Evolutionary conservation across 2,329 filamentous ascomycete species (phyloP).

Genomic region (Colletotrichum sansevieriae): DNA sequence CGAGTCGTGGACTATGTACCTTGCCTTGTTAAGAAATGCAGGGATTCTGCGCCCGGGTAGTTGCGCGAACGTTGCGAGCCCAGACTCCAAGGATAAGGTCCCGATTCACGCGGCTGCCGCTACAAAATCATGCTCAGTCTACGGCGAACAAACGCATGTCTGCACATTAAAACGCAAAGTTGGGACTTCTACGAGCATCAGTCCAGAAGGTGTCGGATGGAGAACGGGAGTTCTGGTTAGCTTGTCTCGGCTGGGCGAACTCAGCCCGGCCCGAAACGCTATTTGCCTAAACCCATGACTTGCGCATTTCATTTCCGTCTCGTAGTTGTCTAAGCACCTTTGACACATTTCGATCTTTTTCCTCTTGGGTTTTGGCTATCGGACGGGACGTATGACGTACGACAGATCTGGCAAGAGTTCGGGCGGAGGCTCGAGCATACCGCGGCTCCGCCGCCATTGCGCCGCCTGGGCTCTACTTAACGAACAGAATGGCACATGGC

Average conservation of each 20-base stretch:
- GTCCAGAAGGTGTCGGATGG: conserved; percentile 21
- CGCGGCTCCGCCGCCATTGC: neutral
- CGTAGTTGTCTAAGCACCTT: neutral
- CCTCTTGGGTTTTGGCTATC: neutral
- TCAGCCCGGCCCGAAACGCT: conserved; percentile 23
- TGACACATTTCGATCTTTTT: neutral
- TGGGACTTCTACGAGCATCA: neutral
- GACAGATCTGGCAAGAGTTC: conserved; percentile 21
- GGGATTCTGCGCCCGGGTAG: neutral
- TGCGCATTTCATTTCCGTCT: neutral
- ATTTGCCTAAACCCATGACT: conserved; percentile 1
- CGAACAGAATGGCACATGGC: neutral
- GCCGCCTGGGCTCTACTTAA: conserved; percentile 6
- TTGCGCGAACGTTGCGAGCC: neutral
- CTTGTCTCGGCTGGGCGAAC: conserved; percentile 24
- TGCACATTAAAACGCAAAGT: neutral
- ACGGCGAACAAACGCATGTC: neutral
- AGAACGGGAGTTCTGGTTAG: conserved; percentile 25
- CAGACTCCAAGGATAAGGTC: neutral
- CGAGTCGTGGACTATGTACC: too few species aligned
- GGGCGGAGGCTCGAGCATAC: conserved; percentile 26
- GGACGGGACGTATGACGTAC: conserved; percentile 18
- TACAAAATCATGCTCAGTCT: neutral
- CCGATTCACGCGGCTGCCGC: conserved; percentile 5
- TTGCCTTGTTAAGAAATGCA: neutral